These are phyloP conservation scores for Phytophthora foliorum DNA, from an alignment of 352 stramenopile genomes.

Conservation along the genomic window DNA sequence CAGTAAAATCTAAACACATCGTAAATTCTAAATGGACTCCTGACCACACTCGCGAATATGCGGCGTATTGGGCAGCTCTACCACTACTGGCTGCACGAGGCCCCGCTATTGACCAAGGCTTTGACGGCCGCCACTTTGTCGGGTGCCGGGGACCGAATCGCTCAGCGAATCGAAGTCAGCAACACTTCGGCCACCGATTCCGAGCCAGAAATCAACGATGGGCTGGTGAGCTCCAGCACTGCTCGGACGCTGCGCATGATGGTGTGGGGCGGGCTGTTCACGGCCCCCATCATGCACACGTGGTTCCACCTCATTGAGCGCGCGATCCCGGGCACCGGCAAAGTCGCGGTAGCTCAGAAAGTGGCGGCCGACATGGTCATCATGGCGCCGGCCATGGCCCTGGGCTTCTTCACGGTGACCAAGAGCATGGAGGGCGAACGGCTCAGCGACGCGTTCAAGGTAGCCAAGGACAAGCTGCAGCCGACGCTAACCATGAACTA, in stretches of 20 bases:
- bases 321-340: slow-evolving; percentile 38
- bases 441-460: slow-evolving; percentile 43
- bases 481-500: slow-evolving; percentile 55
- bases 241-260: slow-evolving; percentile 81
- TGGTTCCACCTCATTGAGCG: slow-evolving; percentile 90
- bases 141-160: slow-evolving; percentile 53
- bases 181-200: neutral
- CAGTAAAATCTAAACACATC: no score
- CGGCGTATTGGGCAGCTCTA: slow-evolving; percentile 48
- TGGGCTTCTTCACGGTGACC: slow-evolving; percentile 53
- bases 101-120: slow-evolving; percentile 67
- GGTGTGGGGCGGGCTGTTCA: slow-evolving; percentile 88
- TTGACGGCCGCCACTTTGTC: slow-evolving; percentile 58
- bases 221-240: slow-evolving; percentile 32
- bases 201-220: slow-evolving; percentile 4
- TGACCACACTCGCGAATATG: slow-evolving; percentile 29
- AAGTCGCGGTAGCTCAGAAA: slow-evolving; percentile 48
- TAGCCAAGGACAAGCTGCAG: slow-evolving; percentile 46
- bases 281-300: slow-evolving; percentile 90
- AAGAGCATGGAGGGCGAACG: slow-evolving; percentile 51
- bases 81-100: slow-evolving; percentile 49
- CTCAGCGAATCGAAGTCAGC: slow-evolving; percentile 48
- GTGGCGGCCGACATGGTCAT: slow-evolving; percentile 56
- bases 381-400: slow-evolving; percentile 49
- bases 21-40: no score